These are phyloP conservation scores for Casuarina glauca DNA, from an alignment of 306 rosid genomes.

Conservation along the genomic window DNA sequence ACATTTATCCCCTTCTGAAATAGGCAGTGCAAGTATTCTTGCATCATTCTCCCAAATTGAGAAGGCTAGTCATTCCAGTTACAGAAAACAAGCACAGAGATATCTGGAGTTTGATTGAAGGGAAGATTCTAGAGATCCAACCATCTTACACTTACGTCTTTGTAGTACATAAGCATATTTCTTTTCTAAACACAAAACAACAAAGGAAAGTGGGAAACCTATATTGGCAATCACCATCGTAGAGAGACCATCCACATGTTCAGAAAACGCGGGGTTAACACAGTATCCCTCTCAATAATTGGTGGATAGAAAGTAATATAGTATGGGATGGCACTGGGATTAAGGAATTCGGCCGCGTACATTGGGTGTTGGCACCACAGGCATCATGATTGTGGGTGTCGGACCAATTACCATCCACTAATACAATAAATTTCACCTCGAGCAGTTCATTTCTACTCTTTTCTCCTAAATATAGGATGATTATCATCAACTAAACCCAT, in stretches of 20 bases:
- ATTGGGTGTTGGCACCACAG: not conserved
- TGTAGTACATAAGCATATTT: not conserved
- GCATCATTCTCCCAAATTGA: conserved; percentile 38
- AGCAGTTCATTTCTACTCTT: no score
- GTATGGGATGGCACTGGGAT: conserved; percentile 10
- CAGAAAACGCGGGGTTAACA: conserved; percentile 40
- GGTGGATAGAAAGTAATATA: conserved; percentile 42
- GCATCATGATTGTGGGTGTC: conserved; percentile 3
- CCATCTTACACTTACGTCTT: conserved; percentile 27
- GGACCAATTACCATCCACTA: not conserved
- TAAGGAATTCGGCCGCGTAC: not conserved
- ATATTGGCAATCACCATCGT: conserved; percentile 41
- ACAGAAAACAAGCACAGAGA: conserved; percentile 27
- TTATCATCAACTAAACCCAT: no score
- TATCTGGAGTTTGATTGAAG: conserved; percentile 19
- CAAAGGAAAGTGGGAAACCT: conserved; percentile 29
- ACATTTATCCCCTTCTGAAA: conserved; percentile 41
- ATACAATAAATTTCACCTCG: not conserved
- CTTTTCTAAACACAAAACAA: conserved; percentile 43
- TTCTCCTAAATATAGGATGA: no score
- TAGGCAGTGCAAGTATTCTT: conserved; percentile 30
- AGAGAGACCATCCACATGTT: conserved; percentile 54
- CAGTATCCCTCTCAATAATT: conserved; percentile 50
- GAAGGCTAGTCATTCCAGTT: conserved; percentile 24
- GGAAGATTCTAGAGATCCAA: conserved; percentile 41